Conservation (phyloP, 2,329 filamentous ascomycete genomes). For the Septoria linicola region DNA sequence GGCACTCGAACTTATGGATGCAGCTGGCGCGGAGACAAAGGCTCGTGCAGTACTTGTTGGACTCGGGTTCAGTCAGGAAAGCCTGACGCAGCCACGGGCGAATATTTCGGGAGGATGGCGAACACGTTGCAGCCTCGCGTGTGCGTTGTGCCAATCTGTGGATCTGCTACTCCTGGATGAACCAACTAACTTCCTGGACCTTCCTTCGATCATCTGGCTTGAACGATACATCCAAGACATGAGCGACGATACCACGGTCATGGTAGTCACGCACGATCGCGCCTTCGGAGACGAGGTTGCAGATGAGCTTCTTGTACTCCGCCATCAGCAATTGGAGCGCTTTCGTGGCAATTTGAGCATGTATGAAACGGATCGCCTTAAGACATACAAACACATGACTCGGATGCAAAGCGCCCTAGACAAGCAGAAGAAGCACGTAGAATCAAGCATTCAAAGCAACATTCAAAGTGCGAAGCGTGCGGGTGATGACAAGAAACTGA, state of each 20-base stretch:
- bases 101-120: constrained; percentile 67
- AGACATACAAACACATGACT: constrained; percentile 52
- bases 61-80: constrained; percentile 67
- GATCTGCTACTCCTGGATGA: constrained; percentile 83
- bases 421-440: constrained; percentile 75
- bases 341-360: constrained; percentile 73
- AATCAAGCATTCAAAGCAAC: constrained; percentile 72
- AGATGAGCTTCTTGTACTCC: constrained; percentile 71
- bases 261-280: constrained; percentile 81
- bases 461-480: constrained; percentile 72
- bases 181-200: constrained; percentile 82
- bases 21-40: constrained; percentile 52
- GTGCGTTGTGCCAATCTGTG: constrained; percentile 66
- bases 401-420: constrained; percentile 82
- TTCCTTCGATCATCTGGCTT: constrained; percentile 82
- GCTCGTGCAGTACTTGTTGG: constrained; percentile 67
- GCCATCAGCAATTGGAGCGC: constrained; percentile 67
- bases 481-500: constrained; percentile 80
- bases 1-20: constrained; percentile 23
- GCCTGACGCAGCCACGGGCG: constrained; percentile 59
- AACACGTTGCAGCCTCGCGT: constrained; percentile 46
- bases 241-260: constrained; percentile 60
- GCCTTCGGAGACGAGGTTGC: constrained; percentile 76
- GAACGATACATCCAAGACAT: constrained; percentile 66
- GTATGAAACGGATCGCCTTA: constrained; percentile 64